These are phyloP conservation scores for Peronosclerospora sorghi DNA, from an alignment of 352 stramenopile genomes.

Conservation along the genomic window DNA sequence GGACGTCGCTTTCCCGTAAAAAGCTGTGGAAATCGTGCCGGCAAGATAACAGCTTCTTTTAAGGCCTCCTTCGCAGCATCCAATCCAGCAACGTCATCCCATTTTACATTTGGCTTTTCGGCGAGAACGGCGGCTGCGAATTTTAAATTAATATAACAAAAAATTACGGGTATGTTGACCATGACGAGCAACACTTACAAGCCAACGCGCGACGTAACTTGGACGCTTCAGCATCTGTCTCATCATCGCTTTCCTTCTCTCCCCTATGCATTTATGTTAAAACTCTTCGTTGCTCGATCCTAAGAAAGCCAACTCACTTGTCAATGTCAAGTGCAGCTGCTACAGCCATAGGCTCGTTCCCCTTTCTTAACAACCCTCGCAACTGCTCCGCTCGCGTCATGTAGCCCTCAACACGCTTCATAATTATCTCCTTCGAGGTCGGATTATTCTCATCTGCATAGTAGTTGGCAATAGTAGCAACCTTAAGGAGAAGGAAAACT, in stretches of 20 bases:
- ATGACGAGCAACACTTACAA: constrained; percentile 33
- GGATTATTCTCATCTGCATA: constrained; percentile 85
- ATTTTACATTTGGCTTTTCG: constrained; percentile 92
- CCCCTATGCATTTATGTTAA: constrained; percentile 28
- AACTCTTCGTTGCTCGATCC: neutral
- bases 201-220: constrained; percentile 93
- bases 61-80: constrained; percentile 94
- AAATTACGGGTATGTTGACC: neutral
- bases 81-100: constrained; percentile 95
- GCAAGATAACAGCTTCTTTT: constrained; percentile 98
- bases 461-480: neutral
- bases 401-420: constrained; percentile 85
- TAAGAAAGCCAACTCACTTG: constrained; percentile 32
- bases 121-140: constrained; percentile 62
- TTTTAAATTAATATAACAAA: neutral
- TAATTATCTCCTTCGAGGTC: constrained; percentile 84
- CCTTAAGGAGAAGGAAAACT: neutral
- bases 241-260: constrained; percentile 79
- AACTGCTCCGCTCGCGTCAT: constrained; percentile 85
- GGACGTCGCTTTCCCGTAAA: constrained; percentile 89
- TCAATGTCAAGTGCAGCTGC: constrained; percentile 51
- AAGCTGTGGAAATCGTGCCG: constrained; percentile 92
- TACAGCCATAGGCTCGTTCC: constrained; percentile 40
- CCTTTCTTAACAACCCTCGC: constrained; percentile 68
- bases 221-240: constrained; percentile 89